phyloP scores from a whole-genome alignment of 495 filamentous ascomycete genomes.

The Entonaema liquescens region DNA sequence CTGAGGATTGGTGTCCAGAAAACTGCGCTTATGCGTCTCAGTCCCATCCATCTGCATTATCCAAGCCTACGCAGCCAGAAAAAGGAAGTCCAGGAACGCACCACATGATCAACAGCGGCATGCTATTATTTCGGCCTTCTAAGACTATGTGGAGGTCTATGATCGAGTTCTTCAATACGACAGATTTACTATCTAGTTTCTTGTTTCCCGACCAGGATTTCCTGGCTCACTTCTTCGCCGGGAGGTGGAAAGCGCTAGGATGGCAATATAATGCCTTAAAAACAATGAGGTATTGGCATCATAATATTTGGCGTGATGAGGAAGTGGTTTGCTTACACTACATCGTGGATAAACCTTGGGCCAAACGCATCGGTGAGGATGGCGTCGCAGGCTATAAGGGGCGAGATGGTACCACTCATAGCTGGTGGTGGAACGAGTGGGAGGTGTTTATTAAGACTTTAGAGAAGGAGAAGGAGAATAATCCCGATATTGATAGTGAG shows the following conservation, averaged over 20 bases:
- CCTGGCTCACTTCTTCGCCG: slow-evolving; percentile 56
- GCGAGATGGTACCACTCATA: slow-evolving; percentile 56
- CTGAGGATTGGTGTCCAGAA: slow-evolving; percentile 53
- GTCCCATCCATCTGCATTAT: slow-evolving; percentile 43
- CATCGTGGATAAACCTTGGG: slow-evolving; percentile 68
- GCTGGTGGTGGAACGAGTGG: slow-evolving; percentile 58
- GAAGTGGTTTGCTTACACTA: slow-evolving; percentile 61
- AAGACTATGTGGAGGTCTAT: slow-evolving; percentile 7
- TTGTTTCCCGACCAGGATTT: slow-evolving; percentile 66
- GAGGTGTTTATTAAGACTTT: slow-evolving; percentile 29
- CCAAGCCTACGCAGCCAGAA: slow-evolving; percentile 38
- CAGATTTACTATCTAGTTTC: slow-evolving; percentile 47
- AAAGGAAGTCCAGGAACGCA: slow-evolving; percentile 39
- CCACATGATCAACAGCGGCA: slow-evolving; percentile 14
- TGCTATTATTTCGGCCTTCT: slow-evolving; percentile 20
- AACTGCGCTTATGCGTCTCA: slow-evolving; percentile 61
- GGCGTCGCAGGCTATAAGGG: slow-evolving; percentile 55
- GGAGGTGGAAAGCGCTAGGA: slow-evolving; percentile 52
- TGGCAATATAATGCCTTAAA: slow-evolving; percentile 66
- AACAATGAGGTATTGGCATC: slow-evolving; percentile 61
- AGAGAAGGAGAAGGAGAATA: slow-evolving; percentile 30
- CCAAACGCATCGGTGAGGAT: slow-evolving; percentile 51
- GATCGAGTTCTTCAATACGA: slow-evolving; percentile 44
- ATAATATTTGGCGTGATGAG: slow-evolving; percentile 62
- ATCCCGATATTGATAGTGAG: not conserved